Percentiles rank a stretch among this genome's conserved stretches.
These are phyloP conservation scores for Penicillium verrucosum DNA, from an alignment of 2,329 filamentous ascomycete genomes.

Conservation along the genomic window DNA sequence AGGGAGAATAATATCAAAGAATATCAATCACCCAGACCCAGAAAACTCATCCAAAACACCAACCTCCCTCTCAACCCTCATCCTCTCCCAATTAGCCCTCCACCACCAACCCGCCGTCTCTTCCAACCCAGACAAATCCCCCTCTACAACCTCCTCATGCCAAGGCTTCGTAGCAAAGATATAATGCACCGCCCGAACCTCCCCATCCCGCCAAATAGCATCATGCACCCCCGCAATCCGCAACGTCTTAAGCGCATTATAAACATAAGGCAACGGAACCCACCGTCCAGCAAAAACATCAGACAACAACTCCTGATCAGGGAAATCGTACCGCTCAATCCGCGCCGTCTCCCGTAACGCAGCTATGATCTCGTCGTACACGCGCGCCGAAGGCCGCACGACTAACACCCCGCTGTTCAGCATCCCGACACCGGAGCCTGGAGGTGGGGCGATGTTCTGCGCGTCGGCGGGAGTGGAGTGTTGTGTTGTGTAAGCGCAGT, in stretches of 20 bases:
- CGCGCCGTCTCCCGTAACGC: constrained; percentile 44
- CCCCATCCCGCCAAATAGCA: constrained; percentile 11
- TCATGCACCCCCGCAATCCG: constrained; percentile 39
- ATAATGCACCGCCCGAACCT: constrained; percentile 14
- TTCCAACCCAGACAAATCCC: neutral
- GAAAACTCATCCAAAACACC: constrained; percentile 9
- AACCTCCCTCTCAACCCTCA: constrained; percentile 1
- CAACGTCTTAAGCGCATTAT: constrained; percentile 59
- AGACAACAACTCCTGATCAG: constrained; percentile 54
- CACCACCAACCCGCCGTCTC: constrained; percentile 13
- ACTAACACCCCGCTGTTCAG: constrained; percentile 57
- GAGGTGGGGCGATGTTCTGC: constrained; percentile 39
- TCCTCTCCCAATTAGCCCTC: constrained; percentile 12
- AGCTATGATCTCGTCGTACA: constrained; percentile 48
- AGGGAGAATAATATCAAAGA: too few species aligned
- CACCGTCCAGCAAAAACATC: constrained; percentile 55
- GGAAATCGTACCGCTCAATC: constrained; percentile 52
- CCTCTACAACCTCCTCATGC: constrained; percentile 4
- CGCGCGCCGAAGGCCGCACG: constrained; percentile 48
- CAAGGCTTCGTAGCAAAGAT: constrained; percentile 17
- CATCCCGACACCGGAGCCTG: constrained; percentile 52
- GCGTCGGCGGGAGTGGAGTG: neutral
- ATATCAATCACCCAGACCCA: neutral
- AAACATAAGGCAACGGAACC: constrained; percentile 59
- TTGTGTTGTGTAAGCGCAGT: constrained; percentile 11